Conservation (phyloP, 768 basidiomycete species). For the Saitozyma podzolica region DNA sequence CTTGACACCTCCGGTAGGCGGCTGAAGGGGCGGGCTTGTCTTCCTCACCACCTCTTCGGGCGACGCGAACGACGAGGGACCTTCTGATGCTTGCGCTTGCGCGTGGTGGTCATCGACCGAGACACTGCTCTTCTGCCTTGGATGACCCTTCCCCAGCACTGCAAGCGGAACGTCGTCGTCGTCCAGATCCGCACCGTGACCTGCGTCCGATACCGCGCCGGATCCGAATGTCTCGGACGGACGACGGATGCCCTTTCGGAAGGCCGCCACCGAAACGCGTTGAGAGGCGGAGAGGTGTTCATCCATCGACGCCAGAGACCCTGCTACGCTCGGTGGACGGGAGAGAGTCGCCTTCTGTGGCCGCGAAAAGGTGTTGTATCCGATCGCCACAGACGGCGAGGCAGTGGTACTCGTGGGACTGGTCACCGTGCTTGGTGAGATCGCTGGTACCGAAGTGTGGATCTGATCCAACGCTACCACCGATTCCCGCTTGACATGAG, state of each 20-base stretch:
- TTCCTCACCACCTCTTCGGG: too few relatives aligned
- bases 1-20: too few relatives aligned
- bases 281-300: constrained; percentile 17
- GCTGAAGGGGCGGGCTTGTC: too few relatives aligned
- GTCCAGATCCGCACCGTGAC: constrained; percentile 18
- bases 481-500: constrained; percentile 23
- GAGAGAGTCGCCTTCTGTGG: constrained; percentile 9
- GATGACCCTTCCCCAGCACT: constrained; percentile 20
- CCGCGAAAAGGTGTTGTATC: too few relatives aligned
- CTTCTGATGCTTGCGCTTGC: too few relatives aligned
- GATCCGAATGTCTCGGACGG: constrained; percentile 23
- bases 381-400: too few relatives aligned
- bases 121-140: too few relatives aligned
- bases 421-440: too few relatives aligned
- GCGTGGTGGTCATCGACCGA: too few relatives aligned
- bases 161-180: constrained; percentile 44
- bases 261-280: constrained; percentile 38
- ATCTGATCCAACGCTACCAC: background rate
- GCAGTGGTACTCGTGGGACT: too few relatives aligned
- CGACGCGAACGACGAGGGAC: too few relatives aligned
- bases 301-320: constrained; percentile 25
- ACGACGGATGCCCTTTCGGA: constrained; percentile 36
- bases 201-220: too few relatives aligned
- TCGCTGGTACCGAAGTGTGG: background rate
- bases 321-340: constrained; percentile 35